Percentiles rank a stretch among this genome's conserved stretches.
Evolutionary conservation across 2,329 filamentous ascomycete species (phyloP).

Genomic region (Diaporthe sp.): DNA sequence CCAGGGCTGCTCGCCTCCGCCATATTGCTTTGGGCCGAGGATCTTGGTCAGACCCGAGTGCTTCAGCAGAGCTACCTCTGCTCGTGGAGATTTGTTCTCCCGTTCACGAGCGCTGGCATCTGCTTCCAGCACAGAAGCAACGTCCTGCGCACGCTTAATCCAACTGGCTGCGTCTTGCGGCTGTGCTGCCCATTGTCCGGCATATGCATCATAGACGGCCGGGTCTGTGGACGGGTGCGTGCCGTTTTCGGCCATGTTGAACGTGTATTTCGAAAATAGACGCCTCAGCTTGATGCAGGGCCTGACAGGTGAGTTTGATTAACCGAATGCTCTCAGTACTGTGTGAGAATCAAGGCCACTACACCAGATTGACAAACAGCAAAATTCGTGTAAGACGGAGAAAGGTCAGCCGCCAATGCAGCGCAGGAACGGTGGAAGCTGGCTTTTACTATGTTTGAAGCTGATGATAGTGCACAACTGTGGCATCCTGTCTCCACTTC

Average conservation of each 20-base stretch:
- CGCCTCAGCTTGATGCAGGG: fast-evolving
- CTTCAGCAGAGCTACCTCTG: slow-evolving; percentile 53
- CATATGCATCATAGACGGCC: slow-evolving; percentile 49
- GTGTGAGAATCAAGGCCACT: neutral
- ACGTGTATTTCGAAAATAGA: neutral
- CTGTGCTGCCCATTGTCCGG: slow-evolving; percentile 47
- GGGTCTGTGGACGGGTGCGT: slow-evolving; percentile 44
- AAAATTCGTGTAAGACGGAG: neutral
- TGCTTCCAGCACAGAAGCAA: slow-evolving; percentile 46
- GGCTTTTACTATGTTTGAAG: neutral
- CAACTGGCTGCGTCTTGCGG: slow-evolving; percentile 47
- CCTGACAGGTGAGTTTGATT: neutral
- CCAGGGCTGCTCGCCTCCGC: slow-evolving; percentile 56
- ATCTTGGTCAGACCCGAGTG: slow-evolving; percentile 52
- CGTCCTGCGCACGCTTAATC: slow-evolving; percentile 52
- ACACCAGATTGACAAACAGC: neutral
- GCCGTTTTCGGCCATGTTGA: slow-evolving; percentile 10
- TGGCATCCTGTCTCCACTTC: neutral
- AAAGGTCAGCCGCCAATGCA: neutral
- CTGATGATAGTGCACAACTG: neutral
- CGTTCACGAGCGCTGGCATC: slow-evolving; percentile 49
- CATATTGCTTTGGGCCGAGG: slow-evolving; percentile 51
- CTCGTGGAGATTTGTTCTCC: slow-evolving; percentile 52
- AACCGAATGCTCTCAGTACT: too few species aligned
- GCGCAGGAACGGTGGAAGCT: neutral